Evolutionary conservation across 2,329 filamentous ascomycete species (phyloP).

Genomic region (Teratosphaeria pseudoeucalypti): DNA sequence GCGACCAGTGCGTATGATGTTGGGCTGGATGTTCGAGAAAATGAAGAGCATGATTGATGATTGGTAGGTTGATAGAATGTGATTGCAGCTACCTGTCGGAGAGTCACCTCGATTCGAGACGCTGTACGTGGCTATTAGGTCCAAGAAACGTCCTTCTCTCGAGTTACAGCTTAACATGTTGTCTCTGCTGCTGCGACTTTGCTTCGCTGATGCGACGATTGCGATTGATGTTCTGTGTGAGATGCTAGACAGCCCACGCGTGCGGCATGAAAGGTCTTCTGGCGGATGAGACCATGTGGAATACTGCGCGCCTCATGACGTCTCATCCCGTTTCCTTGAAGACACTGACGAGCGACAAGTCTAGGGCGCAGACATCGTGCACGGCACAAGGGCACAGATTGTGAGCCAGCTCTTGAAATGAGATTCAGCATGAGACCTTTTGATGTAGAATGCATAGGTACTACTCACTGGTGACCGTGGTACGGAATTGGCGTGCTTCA

Average conservation of each 20-base stretch:
- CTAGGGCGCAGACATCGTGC: neutral
- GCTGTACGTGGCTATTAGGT: neutral
- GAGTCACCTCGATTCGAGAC: neutral
- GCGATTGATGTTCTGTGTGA: neutral
- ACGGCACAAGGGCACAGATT: neutral
- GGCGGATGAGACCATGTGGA: neutral
- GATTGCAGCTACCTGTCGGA: neutral
- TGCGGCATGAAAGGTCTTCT: neutral
- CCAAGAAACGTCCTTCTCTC: neutral
- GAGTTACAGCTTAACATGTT: neutral
- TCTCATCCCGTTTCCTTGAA: neutral
- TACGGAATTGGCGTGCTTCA: neutral
- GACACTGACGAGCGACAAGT: neutral
- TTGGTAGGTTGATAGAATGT: neutral
- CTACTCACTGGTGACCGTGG: neutral
- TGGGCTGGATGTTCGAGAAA: too few species aligned
- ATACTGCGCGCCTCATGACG: neutral
- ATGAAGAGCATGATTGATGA: too few species aligned
- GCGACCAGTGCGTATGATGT: neutral
- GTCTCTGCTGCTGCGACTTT: neutral
- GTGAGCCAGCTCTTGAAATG: neutral
- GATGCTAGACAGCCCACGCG: neutral
- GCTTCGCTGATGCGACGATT: neutral
- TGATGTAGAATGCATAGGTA: neutral
- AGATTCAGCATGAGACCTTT: neutral